A percentile compares a stretch with the other conserved stretches of the same genome.
Evolutionary conservation across 345 rosid species (phyloP).

Genomic region (Citrus maxima): DNA sequence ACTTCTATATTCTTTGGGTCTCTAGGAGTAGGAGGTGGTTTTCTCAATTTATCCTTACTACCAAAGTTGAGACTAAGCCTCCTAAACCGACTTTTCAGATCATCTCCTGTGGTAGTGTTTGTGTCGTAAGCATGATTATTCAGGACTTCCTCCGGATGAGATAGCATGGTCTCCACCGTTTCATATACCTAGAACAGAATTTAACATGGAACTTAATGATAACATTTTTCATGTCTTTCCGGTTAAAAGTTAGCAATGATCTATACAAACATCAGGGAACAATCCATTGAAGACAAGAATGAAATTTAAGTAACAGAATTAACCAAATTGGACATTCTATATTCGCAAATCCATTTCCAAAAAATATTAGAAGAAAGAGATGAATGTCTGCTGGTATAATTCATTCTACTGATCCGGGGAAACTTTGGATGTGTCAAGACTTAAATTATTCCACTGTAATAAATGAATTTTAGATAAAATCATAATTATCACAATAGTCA

Average conservation of each 20-base stretch:
- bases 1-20: constrained; percentile 44
- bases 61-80: constrained; percentile 70
- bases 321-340: neutral
- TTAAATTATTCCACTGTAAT: neutral
- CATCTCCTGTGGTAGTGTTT: constrained; percentile 29
- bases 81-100: constrained; percentile 55
- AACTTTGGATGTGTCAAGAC: neutral
- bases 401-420: neutral
- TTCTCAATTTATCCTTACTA: constrained; percentile 52
- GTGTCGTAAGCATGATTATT: constrained; percentile 49
- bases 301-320: neutral
- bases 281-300: neutral
- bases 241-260: neutral
- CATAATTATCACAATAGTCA: neutral
- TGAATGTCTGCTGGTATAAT: neutral
- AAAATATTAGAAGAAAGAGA: neutral
- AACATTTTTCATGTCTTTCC: neutral
- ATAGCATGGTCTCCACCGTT: constrained; percentile 74
- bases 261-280: neutral
- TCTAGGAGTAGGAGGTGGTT: constrained; percentile 35
- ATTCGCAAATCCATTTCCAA: neutral
- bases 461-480: neutral
- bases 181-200: constrained; percentile 63
- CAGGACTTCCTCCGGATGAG: constrained; percentile 66
- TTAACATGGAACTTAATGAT: neutral